phyloP scores from a whole-genome alignment of 305 asterid genomes.

The Rubia peregrina region DNA sequence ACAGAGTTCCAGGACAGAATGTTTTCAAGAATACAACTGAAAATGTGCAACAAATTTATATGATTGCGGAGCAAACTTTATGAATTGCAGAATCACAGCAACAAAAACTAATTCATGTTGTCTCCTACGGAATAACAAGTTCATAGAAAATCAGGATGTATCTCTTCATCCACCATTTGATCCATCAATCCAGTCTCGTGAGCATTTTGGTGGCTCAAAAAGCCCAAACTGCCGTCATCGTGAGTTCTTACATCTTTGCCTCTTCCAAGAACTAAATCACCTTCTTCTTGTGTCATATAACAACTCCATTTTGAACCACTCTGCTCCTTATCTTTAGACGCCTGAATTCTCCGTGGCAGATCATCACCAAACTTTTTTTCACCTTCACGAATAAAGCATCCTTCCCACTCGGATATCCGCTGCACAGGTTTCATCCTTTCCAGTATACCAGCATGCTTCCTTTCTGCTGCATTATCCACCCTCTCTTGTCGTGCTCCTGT shows the following conservation, averaged over 20 bases:
- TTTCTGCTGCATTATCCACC: background rate
- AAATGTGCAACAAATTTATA: background rate
- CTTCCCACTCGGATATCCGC: conserved; percentile 19
- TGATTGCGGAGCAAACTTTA: background rate
- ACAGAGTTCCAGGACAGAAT: background rate
- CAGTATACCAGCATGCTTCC: background rate
- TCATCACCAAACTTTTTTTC: conserved; percentile 13
- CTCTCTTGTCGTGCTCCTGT: conserved; percentile 3
- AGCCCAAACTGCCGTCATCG: conserved; percentile 5
- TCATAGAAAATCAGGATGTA: conserved; percentile 66
- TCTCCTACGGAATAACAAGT: background rate
- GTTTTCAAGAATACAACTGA: background rate
- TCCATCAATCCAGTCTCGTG: conserved; percentile 28
- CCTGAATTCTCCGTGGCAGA: conserved; percentile 11
- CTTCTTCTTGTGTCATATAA: conserved; percentile 31
- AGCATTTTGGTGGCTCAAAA: conserved; percentile 19
- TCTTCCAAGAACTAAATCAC: conserved; percentile 20
- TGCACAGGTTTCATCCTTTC: background rate
- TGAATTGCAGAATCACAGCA: background rate
- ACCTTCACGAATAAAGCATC: conserved; percentile 11
- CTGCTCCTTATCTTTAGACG: conserved; percentile 23
- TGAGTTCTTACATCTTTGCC: conserved; percentile 14
- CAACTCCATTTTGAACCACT: conserved; percentile 61
- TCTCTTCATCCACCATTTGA: conserved; percentile 58
- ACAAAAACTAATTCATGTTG: background rate